Evolutionary conservation across 768 basidiomycete genomes (phyloP).

Genomic region (Psilocybe subaeruginosa): DNA sequence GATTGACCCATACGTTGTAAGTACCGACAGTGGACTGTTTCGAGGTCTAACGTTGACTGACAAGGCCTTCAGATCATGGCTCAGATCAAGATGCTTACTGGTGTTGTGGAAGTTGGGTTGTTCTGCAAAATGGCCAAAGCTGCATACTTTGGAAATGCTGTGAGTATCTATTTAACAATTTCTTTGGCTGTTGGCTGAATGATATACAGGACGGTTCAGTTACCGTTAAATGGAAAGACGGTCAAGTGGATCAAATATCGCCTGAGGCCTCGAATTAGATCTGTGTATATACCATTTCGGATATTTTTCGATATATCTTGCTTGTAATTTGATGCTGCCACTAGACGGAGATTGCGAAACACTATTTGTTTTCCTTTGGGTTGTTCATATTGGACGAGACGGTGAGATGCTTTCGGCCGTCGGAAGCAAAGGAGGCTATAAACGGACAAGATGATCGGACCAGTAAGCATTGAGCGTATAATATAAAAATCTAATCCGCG

Average conservation of each 20-base stretch:
- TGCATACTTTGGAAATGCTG: slow-evolving; percentile 95
- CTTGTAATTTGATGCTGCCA: background rate
- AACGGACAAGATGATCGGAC: slow-evolving; percentile 10
- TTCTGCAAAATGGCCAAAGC: slow-evolving; percentile 93
- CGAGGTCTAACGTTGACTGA: background rate
- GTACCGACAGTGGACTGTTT: slow-evolving; percentile 12
- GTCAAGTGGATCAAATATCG: slow-evolving; percentile 16
- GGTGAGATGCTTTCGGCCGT: slow-evolving; percentile 6
- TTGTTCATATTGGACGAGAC: background rate
- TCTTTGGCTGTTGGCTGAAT: background rate
- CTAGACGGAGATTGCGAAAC: background rate
- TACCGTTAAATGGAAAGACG: slow-evolving; percentile 13
- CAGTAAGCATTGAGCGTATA: background rate
- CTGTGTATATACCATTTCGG: slow-evolving; percentile 2
- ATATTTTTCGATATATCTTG: slow-evolving; percentile 5
- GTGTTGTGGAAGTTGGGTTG: slow-evolving; percentile 98
- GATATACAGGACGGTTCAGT: slow-evolving; percentile 11
- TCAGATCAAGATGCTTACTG: slow-evolving; percentile 91
- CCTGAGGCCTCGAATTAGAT: slow-evolving; percentile 4
- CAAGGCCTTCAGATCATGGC: slow-evolving; percentile 60
- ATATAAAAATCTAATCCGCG: slow-evolving; percentile 7
- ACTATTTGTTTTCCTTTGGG: background rate
- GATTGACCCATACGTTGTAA: slow-evolving; percentile 64
- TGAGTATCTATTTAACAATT: slow-evolving; percentile 30
- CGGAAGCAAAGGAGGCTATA: slow-evolving; percentile 1